Base-by-base conservation (phyloP, 2,329 filamentous ascomycete genomes). In the Diaporthe eres region DNA sequence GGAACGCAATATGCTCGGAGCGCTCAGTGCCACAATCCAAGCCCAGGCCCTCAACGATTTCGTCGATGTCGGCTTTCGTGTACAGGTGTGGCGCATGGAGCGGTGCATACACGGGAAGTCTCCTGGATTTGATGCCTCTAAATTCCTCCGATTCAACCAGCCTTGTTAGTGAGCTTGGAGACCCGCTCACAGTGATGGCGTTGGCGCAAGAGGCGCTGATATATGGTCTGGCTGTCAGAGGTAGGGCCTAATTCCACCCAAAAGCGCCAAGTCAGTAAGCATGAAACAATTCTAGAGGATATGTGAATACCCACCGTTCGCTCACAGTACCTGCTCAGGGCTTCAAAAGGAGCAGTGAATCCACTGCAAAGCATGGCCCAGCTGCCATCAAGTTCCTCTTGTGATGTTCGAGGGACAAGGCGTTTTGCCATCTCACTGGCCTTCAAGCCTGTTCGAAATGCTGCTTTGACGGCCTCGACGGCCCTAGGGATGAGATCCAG, bases 41-140 rank as follows among this genome's bases (percentile, higher is more conserved):
- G 12, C 47, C 65, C 31, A 70, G 9, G 4, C 47, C 37, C 37
- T 71, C 39, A 28, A 60, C 42, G 39, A 37, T 15, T 85, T 77
- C 44, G 28, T 70, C 28, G 31, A 70, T 70, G 65, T 70, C 65
- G 47, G 61, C 44, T 47, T 65, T 47, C 15, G n/a, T 49, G 17
- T 28, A 65, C 9, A 65, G 61, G 28, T 65, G 61, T 0, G 39
- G 44, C 77, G 90, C 88, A 79, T 92, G 90, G 79, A 90, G 91
- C 7, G 90, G 90, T 0, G 87, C 90, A 77, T 88, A 87, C 31
- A 91, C 86, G 0, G 89, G 88, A 61, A 91, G 86, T 1, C 85
- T 82, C 19, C 85, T 86, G 22, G 85, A 83, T 77, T 85, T 86
- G 55, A 83, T 81, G 9, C 85, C 82, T 47, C 86, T 85, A 61